Conservation (phyloP, 192 early-diverging fungal genomes). For the Geranomyces michiganensis region DNA sequence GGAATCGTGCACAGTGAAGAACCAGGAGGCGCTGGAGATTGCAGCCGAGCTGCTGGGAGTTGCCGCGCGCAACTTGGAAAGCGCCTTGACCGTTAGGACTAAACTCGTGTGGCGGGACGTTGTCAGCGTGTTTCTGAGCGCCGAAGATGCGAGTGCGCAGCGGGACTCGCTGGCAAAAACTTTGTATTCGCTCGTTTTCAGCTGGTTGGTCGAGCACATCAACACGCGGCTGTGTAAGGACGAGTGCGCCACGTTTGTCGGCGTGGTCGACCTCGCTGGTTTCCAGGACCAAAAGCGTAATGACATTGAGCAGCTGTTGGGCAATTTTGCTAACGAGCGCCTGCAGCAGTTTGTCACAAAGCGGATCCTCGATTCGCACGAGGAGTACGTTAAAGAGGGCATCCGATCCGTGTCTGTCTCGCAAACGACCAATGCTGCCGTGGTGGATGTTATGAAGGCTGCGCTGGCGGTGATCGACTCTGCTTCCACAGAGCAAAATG, state of each 20-base stretch:
- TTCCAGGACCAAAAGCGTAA: constrained; percentile 55
- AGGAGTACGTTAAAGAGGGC: constrained; percentile 56
- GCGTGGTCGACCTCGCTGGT: constrained; percentile 76
- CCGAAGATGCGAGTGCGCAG: constrained; percentile 73
- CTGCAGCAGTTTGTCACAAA: constrained; percentile 64
- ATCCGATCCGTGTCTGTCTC: constrained; percentile 45
- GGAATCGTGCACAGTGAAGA: constrained; percentile 76
- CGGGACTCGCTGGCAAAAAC: constrained; percentile 79
- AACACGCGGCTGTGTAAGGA: constrained; percentile 79
- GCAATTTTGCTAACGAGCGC: constrained; percentile 59
- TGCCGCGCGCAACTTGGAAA: constrained; percentile 66
- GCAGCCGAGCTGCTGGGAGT: constrained; percentile 84
- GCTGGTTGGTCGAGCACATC: constrained; percentile 89
- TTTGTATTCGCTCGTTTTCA: constrained; percentile 87
- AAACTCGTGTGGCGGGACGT: constrained; percentile 81
- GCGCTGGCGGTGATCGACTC: constrained; percentile 33
- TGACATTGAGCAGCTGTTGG: constrained; percentile 51
- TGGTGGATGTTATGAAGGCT: constrained; percentile 57
- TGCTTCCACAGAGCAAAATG: constrained; percentile 5
- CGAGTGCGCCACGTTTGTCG: constrained; percentile 82
- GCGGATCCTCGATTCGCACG: constrained; percentile 61
- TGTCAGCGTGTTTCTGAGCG: constrained; percentile 88
- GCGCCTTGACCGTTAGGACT: constrained; percentile 77
- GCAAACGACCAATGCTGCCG: constrained; percentile 49
- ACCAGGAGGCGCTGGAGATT: constrained; percentile 70